Conservation (phyloP, 106 monocot genomes). For the Alisma plantagoaquatica region DNA sequence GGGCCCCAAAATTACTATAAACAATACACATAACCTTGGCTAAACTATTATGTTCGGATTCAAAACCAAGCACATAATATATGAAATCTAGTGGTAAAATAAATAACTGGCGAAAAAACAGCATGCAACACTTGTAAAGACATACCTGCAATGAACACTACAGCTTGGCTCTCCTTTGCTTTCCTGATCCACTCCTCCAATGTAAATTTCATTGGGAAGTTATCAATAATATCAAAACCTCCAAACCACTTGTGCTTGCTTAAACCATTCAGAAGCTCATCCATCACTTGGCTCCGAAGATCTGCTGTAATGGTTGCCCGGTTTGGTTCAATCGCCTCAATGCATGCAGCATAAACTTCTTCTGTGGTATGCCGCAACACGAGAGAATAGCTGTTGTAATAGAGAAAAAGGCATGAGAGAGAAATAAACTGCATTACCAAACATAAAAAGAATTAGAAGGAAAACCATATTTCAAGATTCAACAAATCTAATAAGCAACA, state of each 20-base stretch:
- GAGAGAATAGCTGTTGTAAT: slow-evolving; percentile 66
- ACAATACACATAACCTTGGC: no score
- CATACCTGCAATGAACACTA: slow-evolving; percentile 89
- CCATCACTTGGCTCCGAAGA: slow-evolving; percentile 46
- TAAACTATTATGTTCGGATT: neutral
- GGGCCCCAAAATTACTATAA: neutral
- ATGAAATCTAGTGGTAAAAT: neutral
- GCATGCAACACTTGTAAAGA: slow-evolving; percentile 6
- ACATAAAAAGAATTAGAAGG: no score
- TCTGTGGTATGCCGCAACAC: slow-evolving; percentile 91
- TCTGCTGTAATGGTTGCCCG: slow-evolving; percentile 40
- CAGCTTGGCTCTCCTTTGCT: slow-evolving; percentile 53
- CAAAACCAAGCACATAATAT: neutral
- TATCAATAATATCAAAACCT: slow-evolving; percentile 73
- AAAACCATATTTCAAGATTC: no score
- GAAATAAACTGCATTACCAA: no score
- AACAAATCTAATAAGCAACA: no score
- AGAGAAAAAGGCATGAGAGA: no score
- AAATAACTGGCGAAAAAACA: neutral
- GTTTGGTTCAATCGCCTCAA: slow-evolving; percentile 62
- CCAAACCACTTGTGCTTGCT: slow-evolving; percentile 54
- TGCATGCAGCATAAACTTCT: slow-evolving; percentile 75
- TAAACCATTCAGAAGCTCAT: slow-evolving; percentile 46
- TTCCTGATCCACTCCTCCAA: slow-evolving; percentile 66
- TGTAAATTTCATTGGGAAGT: slow-evolving; percentile 44